Evolutionary conservation across 495 filamentous ascomycete genomes (phyloP).

Genomic region (Podospora sp.): DNA sequence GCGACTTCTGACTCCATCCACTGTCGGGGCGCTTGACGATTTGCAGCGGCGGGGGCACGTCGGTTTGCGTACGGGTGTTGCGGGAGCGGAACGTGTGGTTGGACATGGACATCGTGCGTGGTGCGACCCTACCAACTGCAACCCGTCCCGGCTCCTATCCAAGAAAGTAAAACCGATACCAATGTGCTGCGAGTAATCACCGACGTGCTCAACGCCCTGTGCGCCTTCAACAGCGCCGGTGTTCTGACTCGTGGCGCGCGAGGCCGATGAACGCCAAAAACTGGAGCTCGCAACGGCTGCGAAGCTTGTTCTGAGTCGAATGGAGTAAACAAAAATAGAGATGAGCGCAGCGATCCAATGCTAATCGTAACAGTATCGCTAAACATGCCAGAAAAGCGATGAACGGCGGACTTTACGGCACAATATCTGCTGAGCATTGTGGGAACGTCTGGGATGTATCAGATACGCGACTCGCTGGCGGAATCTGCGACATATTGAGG

Average conservation of each 20-base stretch:
- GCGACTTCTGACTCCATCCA: conserved; percentile 3
- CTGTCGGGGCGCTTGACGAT: conserved; percentile 33
- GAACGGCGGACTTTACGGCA: not conserved
- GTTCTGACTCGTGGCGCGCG: not conserved
- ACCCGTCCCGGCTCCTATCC: not conserved
- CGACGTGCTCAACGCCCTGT: not conserved
- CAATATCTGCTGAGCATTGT: not conserved
- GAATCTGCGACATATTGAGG: not conserved
- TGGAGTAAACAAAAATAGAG: not conserved
- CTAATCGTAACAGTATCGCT: no score
- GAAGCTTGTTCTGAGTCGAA: not conserved
- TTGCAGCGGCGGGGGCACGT: conserved; percentile 35
- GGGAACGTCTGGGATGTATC: not conserved
- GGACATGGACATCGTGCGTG: not conserved
- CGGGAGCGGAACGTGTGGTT: not conserved
- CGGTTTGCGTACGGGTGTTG: not conserved
- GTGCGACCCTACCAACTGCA: no score
- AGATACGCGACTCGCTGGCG: not conserved
- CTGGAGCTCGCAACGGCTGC: not conserved
- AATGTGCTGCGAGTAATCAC: not conserved
- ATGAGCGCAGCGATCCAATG: no score
- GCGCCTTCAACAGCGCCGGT: not conserved
- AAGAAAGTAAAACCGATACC: not conserved
- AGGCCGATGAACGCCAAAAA: not conserved
- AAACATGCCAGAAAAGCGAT: no score